phyloP scores from a whole-genome alignment of 768 basidiomycete species.

The Mycena rosella region DNA sequence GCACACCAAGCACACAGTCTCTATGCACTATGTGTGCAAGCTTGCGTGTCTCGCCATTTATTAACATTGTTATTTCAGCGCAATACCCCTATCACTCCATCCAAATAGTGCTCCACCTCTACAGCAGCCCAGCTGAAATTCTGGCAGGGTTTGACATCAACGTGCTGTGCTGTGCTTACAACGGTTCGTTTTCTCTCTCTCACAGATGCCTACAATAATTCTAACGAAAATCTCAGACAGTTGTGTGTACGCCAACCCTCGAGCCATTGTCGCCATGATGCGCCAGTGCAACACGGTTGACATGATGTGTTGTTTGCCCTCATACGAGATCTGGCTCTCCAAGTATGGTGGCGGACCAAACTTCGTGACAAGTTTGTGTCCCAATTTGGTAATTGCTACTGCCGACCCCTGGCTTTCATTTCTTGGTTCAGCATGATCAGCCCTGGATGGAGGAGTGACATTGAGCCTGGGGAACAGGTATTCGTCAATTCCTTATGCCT shows the following conservation, averaged over 20 bases:
- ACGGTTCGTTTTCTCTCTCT: constrained; percentile 46
- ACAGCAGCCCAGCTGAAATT: constrained; percentile 73
- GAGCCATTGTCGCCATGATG: constrained; percentile 72
- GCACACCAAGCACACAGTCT: constrained; percentile 74
- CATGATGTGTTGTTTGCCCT: constrained; percentile 72
- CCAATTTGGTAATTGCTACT: too few species aligned
- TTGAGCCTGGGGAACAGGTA: too few species aligned
- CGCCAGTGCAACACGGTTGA: constrained; percentile 76
- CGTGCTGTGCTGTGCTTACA: constrained; percentile 70
- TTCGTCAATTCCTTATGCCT: too few species aligned
- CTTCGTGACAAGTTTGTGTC: too few species aligned
- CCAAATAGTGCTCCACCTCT: constrained; percentile 75
- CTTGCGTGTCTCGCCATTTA: background rate
- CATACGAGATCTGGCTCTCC: constrained; percentile 71
- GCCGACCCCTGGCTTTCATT: too few species aligned
- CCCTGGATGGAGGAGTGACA: too few species aligned
- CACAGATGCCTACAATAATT: background rate
- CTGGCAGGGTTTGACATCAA: constrained; percentile 79
- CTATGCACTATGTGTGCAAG: constrained; percentile 66
- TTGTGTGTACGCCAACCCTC: constrained; percentile 72
- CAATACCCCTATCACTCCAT: constrained; percentile 78
- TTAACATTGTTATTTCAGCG: constrained; percentile 46
- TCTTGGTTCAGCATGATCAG: too few species aligned
- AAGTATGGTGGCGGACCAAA: too few species aligned
- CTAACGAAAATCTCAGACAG: constrained; percentile 44